Conservation (phyloP, 306 rosid genomes). For the Trifolium pratense region DNA sequence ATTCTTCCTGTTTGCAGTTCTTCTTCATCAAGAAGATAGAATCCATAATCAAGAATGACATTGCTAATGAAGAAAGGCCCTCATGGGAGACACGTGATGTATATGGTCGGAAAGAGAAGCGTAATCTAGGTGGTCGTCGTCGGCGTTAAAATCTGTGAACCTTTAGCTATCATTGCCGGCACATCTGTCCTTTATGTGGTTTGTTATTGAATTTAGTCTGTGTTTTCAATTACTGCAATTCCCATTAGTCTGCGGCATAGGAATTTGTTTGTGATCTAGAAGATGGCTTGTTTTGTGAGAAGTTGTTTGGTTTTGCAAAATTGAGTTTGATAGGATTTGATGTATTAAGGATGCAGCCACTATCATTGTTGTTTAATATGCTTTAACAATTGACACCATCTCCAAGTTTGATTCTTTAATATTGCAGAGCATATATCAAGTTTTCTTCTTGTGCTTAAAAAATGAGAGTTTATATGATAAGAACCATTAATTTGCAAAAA, state of each 20-base stretch:
- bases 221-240: slow-evolving; percentile 35
- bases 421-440: not conserved
- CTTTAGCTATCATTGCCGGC: slow-evolving; percentile 7
- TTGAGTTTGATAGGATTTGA: slow-evolving; percentile 31
- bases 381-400: not conserved
- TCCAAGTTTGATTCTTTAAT: not conserved
- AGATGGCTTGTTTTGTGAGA: slow-evolving; percentile 34
- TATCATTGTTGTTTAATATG: not conserved
- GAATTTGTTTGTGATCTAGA: slow-evolving; percentile 40
- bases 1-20: slow-evolving; percentile 48
- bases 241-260: slow-evolving; percentile 46
- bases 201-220: slow-evolving; percentile 13
- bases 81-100: slow-evolving; percentile 78
- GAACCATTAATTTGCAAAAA: too few species aligned
- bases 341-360: not conserved
- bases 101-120: slow-evolving; percentile 47
- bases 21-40: slow-evolving; percentile 70
- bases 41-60: slow-evolving; percentile 63
- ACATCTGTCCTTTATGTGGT: slow-evolving; percentile 21
- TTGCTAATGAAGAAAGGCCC: slow-evolving; percentile 65
- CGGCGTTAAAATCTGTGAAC: not conserved
- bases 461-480: not conserved
- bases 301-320: slow-evolving; percentile 32
- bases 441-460: slow-evolving; percentile 3
- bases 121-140: slow-evolving; percentile 42